Conservation (phyloP, 257 asterid species). For the Solanum pennellii region DNA sequence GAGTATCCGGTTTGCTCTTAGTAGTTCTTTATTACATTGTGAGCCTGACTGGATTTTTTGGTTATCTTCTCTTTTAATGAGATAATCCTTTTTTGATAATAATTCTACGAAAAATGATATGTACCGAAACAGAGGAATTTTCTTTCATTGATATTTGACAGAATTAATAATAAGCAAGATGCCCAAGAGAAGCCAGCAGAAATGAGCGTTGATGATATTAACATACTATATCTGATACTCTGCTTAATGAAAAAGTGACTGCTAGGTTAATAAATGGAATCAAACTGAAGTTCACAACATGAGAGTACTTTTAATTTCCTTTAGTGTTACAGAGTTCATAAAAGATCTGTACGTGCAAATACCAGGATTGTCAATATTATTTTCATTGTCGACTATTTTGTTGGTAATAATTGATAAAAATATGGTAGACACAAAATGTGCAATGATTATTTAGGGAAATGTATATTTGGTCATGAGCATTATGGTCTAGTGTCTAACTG, state of each 20-base stretch:
- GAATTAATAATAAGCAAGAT: background rate
- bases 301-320: background rate
- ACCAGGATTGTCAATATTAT: background rate
- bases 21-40: constrained; percentile 48
- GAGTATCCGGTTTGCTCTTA: constrained; percentile 64
- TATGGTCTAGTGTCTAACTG: background rate
- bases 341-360: background rate
- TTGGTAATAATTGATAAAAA: background rate
- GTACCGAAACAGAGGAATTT: background rate
- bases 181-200: background rate
- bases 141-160: background rate
- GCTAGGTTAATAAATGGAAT: background rate
- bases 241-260: background rate
- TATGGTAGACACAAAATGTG: background rate
- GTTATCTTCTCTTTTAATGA: background rate
- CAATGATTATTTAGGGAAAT: background rate
- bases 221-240: background rate
- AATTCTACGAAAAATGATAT: background rate
- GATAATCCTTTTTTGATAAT: background rate
- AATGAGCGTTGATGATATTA: background rate
- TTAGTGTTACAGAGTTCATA: background rate
- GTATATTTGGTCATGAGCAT: background rate
- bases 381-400: background rate
- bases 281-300: background rate
- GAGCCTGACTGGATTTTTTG: constrained; percentile 22